A percentile compares a stretch with the other conserved stretches of the same genome.
Conservation (phyloP, 2,329 filamentous ascomycete species). For the Aspergillus clavatus region DNA sequence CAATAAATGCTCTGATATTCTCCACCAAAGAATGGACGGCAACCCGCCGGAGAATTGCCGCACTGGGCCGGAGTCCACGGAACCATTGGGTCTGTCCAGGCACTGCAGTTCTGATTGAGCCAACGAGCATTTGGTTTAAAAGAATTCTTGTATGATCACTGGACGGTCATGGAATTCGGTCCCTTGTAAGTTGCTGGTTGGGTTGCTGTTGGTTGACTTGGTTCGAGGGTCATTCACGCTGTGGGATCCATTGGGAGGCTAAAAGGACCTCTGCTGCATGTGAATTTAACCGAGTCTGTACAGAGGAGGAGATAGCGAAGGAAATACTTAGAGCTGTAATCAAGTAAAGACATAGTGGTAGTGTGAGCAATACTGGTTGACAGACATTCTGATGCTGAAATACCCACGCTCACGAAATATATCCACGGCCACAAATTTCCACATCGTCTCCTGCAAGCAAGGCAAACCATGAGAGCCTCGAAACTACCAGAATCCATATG, state of each 20-base stretch:
- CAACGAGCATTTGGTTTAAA: background rate
- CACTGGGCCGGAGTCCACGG: constrained; percentile 7
- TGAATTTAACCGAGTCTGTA: background rate
- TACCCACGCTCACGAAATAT: too few species aligned
- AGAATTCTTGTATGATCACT: background rate
- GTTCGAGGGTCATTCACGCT: background rate
- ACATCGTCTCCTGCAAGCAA: too few species aligned
- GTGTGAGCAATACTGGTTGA: too few species aligned
- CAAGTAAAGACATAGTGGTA: too few species aligned
- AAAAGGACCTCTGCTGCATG: constrained; percentile 2
- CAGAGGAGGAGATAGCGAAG: too few species aligned
- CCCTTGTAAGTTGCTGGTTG: background rate
- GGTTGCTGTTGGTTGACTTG: background rate
- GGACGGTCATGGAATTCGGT: background rate
- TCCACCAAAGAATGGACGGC: constrained; percentile 20
- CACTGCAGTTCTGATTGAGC: background rate
- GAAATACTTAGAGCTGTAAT: too few species aligned
- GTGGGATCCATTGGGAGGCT: constrained; percentile 3
- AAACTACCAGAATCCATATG: too few species aligned
- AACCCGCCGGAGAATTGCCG: constrained; percentile 26
- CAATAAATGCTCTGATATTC: too few species aligned
- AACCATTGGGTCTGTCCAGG: background rate
- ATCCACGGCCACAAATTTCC: too few species aligned
- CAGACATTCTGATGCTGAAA: too few species aligned
- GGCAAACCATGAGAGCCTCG: too few species aligned